Evolutionary conservation across 192 early-diverging fungal species (phyloP), one percentile per base, ranked within the genome.

Genomic region (Polychytrium aggregatum): DNA sequence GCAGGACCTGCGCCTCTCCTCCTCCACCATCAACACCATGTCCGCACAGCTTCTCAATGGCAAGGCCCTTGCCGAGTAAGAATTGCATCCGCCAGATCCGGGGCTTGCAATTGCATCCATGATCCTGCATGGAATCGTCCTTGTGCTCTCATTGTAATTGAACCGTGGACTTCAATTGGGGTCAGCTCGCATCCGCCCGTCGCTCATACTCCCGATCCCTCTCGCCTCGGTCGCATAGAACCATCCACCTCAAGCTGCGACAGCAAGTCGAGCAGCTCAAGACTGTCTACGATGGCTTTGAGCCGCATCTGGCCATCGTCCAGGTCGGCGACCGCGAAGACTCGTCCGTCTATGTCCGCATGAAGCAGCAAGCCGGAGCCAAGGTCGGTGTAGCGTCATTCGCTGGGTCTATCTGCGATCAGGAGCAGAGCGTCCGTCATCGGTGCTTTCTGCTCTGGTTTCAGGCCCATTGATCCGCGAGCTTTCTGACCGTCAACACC

Each of bases 251-350:
- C 21, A 59, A 80, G 43, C 77, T 92, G 27, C 76, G 82, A 44
- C 39, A 45, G 14, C 80, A 85, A 43, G 81, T 98, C 45, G 56
- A 65, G 8, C 71, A 68, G 22, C 72, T 83, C 52, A 72, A 79
- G 49, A 60, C 44, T 24, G 56, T 61, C 35, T 70, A 87, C 50
- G 79, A 83, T 48, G 62, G 67, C 31, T 91, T 91, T 56, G 62
- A 60, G 30, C 91, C 94, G 24, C 85, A 86, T 39, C 74, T 98
- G 0, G 78, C 86, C 11, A 84, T 95, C 26, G 67, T 98, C 26
- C 90, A 98, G 69, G 86, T 98, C 16, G 96, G 96, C 33, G 73
- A 49, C 26, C 84, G 92, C 37, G 88, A 91, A 42, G 96, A 98
- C 68, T 97, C 92, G 16, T 82, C 82, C 48, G 72, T 88, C 27